phyloP scores from a whole-genome alignment of 306 rosid genomes.

The Cucumis melo region DNA sequence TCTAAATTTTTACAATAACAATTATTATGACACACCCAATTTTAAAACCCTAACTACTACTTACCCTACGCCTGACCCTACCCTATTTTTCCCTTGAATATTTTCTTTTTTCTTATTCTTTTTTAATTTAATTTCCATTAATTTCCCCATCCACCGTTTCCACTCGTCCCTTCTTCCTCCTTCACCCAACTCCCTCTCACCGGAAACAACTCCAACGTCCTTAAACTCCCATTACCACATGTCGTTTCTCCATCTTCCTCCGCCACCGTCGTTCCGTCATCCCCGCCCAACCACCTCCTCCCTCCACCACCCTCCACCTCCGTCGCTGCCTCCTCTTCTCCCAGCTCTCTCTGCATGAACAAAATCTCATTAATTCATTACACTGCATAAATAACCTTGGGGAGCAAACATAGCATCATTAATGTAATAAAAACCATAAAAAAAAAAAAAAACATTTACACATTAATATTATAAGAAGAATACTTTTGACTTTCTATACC shows the following conservation, averaged over 20 bases:
- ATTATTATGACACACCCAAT: background rate
- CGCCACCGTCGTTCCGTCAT: conserved; percentile 27
- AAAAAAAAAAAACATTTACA: no score
- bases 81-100: background rate
- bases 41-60: background rate
- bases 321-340: conserved; percentile 22
- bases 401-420: no score
- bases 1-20: background rate
- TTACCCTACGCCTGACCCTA: background rate
- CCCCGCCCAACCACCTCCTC: conserved; percentile 22
- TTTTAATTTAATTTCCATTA: background rate
- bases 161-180: conserved; percentile 30
- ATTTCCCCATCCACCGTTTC: background rate
- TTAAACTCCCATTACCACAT: conserved; percentile 27
- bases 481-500: no score
- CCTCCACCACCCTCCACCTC: conserved; percentile 19
- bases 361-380: background rate
- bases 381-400: no score
- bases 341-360: conserved; percentile 1
- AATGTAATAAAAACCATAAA: no score
- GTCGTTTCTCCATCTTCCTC: conserved; percentile 21
- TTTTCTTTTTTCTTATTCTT: no score
- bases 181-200: conserved; percentile 33
- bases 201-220: conserved; percentile 89
- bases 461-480: no score